These are phyloP conservation scores for Penicillium riverlandense DNA, from an alignment of 495 filamentous ascomycete genomes.

Conservation along the genomic window DNA sequence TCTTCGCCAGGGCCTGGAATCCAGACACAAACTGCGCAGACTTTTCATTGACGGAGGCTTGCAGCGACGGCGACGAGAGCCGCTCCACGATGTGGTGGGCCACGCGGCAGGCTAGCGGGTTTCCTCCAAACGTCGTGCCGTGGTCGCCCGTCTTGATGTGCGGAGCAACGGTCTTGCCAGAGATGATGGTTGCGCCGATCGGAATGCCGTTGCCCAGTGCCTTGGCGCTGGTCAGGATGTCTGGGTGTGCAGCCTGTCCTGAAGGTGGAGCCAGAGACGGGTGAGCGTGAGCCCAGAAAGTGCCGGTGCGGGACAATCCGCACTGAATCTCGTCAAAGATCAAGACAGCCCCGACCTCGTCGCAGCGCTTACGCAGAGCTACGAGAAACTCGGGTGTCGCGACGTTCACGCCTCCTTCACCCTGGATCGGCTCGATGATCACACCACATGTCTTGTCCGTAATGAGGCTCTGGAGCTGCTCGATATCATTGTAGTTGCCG, in stretches of 20 bases:
- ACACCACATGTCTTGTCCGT: slow-evolving; percentile 86
- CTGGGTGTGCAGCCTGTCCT: slow-evolving; percentile 70
- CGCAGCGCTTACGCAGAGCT: slow-evolving; percentile 71
- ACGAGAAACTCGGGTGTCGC: slow-evolving; percentile 74
- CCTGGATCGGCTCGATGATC: slow-evolving; percentile 96
- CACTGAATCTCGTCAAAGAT: slow-evolving; percentile 98
- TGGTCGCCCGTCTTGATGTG: slow-evolving; percentile 90
- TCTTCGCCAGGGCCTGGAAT: slow-evolving; percentile 54
- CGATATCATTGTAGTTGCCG: slow-evolving; percentile 77
- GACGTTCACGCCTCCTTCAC: slow-evolving; percentile 86
- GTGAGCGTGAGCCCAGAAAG: slow-evolving; percentile 81
- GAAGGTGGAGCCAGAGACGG: slow-evolving; percentile 40
- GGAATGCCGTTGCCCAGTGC: slow-evolving; percentile 95
- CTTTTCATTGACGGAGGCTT: slow-evolving; percentile 57
- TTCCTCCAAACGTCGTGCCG: slow-evolving; percentile 95
- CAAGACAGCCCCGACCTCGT: slow-evolving; percentile 79
- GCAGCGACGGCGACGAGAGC: slow-evolving; percentile 58
- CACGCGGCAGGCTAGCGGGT: slow-evolving; percentile 78
- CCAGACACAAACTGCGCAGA: slow-evolving; percentile 54
- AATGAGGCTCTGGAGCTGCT: slow-evolving; percentile 59
- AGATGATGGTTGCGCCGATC: slow-evolving; percentile 83
- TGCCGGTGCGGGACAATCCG: slow-evolving; percentile 78
- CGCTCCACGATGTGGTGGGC: slow-evolving; percentile 78
- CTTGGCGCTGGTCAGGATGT: slow-evolving; percentile 90
- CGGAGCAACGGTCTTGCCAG: slow-evolving; percentile 62